These are phyloP conservation scores for Fusarium virguliforme DNA, from an alignment of 2,329 filamentous ascomycete species.

Conservation along the genomic window DNA sequence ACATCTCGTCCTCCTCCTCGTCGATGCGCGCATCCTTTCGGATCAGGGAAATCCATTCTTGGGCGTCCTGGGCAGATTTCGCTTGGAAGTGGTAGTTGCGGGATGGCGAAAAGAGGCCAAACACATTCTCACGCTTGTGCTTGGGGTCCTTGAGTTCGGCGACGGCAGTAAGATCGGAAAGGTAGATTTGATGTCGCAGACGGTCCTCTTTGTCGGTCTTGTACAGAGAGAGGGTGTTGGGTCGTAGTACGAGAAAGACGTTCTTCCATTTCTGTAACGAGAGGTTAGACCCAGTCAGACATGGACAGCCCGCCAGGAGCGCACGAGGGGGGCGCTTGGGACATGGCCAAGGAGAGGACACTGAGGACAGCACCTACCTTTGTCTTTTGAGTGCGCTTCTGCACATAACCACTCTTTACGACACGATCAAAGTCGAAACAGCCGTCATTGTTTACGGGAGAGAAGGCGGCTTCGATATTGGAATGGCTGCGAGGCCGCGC, in stretches of 20 bases:
- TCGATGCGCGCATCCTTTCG: slow-evolving; percentile 86
- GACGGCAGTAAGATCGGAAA: slow-evolving; percentile 92
- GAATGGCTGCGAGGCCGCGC: slow-evolving; percentile 51
- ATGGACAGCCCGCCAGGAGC: not conserved
- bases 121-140: slow-evolving; percentile 87
- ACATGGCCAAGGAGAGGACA: not conserved
- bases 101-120: slow-evolving; percentile 92
- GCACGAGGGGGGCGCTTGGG: not conserved
- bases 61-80: slow-evolving; percentile 78
- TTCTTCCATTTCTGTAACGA: slow-evolving; percentile 86
- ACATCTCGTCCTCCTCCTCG: slow-evolving; percentile 89
- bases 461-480: slow-evolving; percentile 76
- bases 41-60: slow-evolving; percentile 89
- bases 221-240: slow-evolving; percentile 92
- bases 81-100: slow-evolving; percentile 94
- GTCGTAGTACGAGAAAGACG: slow-evolving; percentile 89
- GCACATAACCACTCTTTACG: slow-evolving; percentile 88
- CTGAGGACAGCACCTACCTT: slow-evolving; percentile 73
- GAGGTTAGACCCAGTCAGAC: slow-evolving; percentile 41
- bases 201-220: slow-evolving; percentile 92
- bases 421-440: slow-evolving; percentile 97
- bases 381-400: slow-evolving; percentile 93
- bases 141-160: slow-evolving; percentile 91
- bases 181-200: slow-evolving; percentile 87
- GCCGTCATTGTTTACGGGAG: slow-evolving; percentile 93